Base-by-base conservation (phyloP, 129 eudicot genomes). In the Pittosporum tobira region DNA sequence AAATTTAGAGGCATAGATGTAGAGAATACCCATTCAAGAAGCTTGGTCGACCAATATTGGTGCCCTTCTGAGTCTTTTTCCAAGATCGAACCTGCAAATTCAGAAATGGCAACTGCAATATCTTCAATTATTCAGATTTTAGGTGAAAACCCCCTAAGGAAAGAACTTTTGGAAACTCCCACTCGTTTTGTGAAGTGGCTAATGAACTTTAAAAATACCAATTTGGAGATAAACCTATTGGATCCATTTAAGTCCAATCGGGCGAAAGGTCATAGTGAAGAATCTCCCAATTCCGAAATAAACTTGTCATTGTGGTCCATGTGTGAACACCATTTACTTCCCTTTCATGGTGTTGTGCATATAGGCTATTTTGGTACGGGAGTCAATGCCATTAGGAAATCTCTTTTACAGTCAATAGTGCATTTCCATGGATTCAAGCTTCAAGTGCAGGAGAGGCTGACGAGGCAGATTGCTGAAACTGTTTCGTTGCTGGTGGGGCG, bases 271-370 rank as follows among this genome's bases (percentile, higher is more conserved):
- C 65, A 46, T 31, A 0, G 5, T 9, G 75, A 73, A 59, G 69
- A 71, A 48, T 57, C 58, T 26, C 44, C 86, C 15, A 65, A 55
- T 44, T 68, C 81, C 3, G 99, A 80, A 69, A 55, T 79, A 21
- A 84, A 81, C 73, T 65, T 91, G 26, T 48, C 99, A 6, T 56
- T 87, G 27, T 91, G 99, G 87, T 91, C 99, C 23, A 91, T 83
- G 14, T 91, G 99, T 34, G 99, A 91, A 66, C 99, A 91, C 79
- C 96, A 87, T 69, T 65, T 91, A 57, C 96, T 91, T 62, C 99
- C 99, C 1, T 91, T 91, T 64, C 87, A 87, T 20, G 99, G 99
- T 49, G 73, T 84, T 4, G 99, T 91, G 65, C 99, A 91, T 54
- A 72, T 91, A 28, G 99, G 99, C 7, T 84, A 83, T 73, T 66